Percentiles rank a stretch among this genome's conserved stretches.
Conservation (phyloP, 768 basidiomycete genomes). For the Porpolomopsis calyptriformis region DNA sequence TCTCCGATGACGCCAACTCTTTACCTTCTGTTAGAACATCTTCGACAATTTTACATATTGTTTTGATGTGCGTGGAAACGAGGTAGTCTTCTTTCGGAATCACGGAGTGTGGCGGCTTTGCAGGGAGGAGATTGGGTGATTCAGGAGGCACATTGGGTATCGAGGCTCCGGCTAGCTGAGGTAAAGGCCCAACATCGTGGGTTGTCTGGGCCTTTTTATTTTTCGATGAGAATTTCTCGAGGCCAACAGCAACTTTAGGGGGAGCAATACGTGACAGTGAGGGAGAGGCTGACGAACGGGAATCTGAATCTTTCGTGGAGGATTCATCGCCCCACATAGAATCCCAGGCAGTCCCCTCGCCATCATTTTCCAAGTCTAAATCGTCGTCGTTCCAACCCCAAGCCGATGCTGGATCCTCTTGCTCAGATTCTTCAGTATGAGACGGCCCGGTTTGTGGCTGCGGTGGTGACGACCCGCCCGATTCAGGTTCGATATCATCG, state of each 20-base stretch:
- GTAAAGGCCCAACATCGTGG: conserved; percentile 16
- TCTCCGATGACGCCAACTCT: conserved; percentile 32
- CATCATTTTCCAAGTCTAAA: conserved; percentile 17
- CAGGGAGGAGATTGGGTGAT: conserved; percentile 19
- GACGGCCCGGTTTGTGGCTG: conserved; percentile 8
- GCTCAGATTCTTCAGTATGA: conserved; percentile 15
- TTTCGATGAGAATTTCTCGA: conserved; percentile 49
- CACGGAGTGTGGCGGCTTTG: conserved; percentile 13
- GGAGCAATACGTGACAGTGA: conserved; percentile 18
- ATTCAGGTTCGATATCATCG: conserved; percentile 25
- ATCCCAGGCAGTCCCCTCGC: conserved; percentile 47
- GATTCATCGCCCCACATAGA: conserved; percentile 56
- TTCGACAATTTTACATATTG: conserved; percentile 45
- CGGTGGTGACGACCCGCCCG: conserved; percentile 7
- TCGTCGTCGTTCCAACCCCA: conserved; percentile 73
- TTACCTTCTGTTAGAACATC: conserved; percentile 58
- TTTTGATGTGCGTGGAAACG: conserved; percentile 48
- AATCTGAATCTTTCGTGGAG: conserved; percentile 16
- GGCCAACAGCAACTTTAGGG: conserved; percentile 45
- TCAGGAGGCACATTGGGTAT: conserved; percentile 14
- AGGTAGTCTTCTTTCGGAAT: conserved; percentile 44
- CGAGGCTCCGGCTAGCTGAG: conserved; percentile 14
- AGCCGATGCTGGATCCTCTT: conserved; percentile 43
- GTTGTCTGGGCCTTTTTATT: conserved; percentile 29
- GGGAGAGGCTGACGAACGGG: conserved; percentile 23